Evolutionary conservation across 1,284 basidiomycete species (phyloP).

Genomic region (Stereum hirsutum): DNA sequence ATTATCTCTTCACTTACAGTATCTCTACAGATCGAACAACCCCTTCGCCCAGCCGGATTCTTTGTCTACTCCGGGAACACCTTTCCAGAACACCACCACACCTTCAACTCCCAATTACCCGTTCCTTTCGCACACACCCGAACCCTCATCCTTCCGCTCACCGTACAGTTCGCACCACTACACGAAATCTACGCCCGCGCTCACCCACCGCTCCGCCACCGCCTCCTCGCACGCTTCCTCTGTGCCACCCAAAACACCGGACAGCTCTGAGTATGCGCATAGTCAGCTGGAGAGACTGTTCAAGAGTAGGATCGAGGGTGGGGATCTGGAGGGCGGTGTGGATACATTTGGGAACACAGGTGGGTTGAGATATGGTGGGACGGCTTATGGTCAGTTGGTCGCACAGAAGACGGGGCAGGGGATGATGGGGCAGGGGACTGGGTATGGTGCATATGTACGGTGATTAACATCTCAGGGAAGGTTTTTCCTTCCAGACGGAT

Average conservation of each 20-base stretch:
- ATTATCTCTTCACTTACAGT: background rate
- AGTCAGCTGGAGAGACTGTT: constrained; percentile 25
- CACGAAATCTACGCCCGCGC: constrained; percentile 27
- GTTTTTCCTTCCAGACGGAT: too few relatives aligned
- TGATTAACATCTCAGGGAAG: too few relatives aligned
- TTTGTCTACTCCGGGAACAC: constrained; percentile 15
- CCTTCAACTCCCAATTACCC: too few relatives aligned
- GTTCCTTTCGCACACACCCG: too few relatives aligned
- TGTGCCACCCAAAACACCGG: constrained; percentile 16
- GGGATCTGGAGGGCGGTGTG: constrained; percentile 18
- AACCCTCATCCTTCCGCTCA: background rate
- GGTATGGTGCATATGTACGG: too few relatives aligned
- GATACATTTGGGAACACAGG: constrained; percentile 26
- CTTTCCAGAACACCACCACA: constrained; percentile 2
- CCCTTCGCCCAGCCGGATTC: constrained; percentile 56
- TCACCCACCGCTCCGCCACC: constrained; percentile 14
- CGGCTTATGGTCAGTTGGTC: background rate
- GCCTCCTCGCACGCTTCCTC: constrained; percentile 24
- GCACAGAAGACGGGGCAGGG: background rate
- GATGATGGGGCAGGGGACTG: too few relatives aligned
- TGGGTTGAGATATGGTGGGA: constrained; percentile 14
- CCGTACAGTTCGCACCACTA: constrained; percentile 14
- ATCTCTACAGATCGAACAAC: constrained; percentile 73
- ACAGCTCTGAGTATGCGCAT: constrained; percentile 12
- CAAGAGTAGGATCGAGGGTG: constrained; percentile 40